A percentile compares a stretch with the other conserved stretches of the same genome.
Conservation (phyloP, 371 early-diverging fungal species). For the Lichtheimia ramosa region DNA sequence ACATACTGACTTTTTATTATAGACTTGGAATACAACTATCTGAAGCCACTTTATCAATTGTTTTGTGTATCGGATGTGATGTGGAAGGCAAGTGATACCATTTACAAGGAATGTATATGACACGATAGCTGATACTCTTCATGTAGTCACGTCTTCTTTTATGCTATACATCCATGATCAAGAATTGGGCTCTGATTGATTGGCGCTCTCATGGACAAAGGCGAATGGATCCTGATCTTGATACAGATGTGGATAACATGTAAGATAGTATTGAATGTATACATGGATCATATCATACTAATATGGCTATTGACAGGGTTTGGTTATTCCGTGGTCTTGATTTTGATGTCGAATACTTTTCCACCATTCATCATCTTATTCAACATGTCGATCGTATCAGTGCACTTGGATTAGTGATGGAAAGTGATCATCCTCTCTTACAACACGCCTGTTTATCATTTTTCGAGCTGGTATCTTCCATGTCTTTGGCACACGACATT, state of each 20-base stretch:
- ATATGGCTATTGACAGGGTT: constrained; percentile 26
- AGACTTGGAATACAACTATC: constrained; percentile 20
- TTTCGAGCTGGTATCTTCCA: constrained; percentile 52
- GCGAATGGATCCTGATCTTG: constrained; percentile 13
- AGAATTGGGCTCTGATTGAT: constrained; percentile 51
- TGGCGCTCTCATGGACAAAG: constrained; percentile 45
- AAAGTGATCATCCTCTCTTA: constrained; percentile 45
- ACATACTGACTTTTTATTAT: background rate
- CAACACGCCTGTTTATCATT: constrained; percentile 59
- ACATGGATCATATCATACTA: background rate
- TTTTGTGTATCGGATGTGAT: constrained; percentile 39
- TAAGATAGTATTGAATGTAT: constrained; percentile 18
- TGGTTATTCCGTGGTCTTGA: constrained; percentile 48
- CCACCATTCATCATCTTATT: constrained; percentile 47
- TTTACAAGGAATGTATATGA: background rate
- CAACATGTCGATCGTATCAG: constrained; percentile 48
- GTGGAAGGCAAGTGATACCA: constrained; percentile 44
- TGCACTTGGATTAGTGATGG: constrained; percentile 38
- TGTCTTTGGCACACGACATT: constrained; percentile 43
- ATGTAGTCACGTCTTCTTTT: constrained; percentile 41
- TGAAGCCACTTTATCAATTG: constrained; percentile 47
- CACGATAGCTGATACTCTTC: background rate
- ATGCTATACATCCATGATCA: constrained; percentile 44
- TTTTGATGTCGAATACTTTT: constrained; percentile 50
- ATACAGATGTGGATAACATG: constrained; percentile 30